Percentiles rank a stretch among this genome's conserved stretches.
These are phyloP conservation scores for Oryza punctata DNA, from an alignment of 176 grass and related monocot species.

Conservation along the genomic window DNA sequence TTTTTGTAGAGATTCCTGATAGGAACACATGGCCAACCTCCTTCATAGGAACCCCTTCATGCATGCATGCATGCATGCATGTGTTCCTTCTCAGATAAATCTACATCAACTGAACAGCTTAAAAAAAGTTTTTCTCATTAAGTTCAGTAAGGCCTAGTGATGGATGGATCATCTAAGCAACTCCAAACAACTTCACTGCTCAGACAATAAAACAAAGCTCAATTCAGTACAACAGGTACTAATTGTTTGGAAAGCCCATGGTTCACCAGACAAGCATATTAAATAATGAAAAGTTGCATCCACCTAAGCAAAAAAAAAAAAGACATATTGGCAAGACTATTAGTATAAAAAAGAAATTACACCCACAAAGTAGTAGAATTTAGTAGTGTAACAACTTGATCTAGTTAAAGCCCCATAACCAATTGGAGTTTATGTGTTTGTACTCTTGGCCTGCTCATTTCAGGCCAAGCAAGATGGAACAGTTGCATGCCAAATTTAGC, in stretches of 20 bases:
- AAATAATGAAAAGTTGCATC: conserved; percentile 8
- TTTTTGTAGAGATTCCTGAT: conserved; percentile 1
- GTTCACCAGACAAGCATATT: conserved; percentile 13
- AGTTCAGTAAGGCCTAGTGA: conserved; percentile 12
- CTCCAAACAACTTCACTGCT: conserved; percentile 39
- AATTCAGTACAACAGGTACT: conserved; percentile 8
- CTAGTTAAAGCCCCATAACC: conserved; percentile 22
- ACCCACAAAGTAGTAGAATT: conserved; percentile 11
- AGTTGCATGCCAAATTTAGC: conserved; percentile 18
- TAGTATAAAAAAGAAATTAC: conserved; percentile 13
- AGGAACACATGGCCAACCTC: conserved; percentile 30
- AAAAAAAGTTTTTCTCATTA: neutral
- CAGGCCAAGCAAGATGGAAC: conserved; percentile 32
- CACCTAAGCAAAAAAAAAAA: conserved; percentile 5
- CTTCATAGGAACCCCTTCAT: neutral
- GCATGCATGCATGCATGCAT: conserved; percentile 40
- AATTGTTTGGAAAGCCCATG: conserved; percentile 2
- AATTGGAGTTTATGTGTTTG: conserved; percentile 32
- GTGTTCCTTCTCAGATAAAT: conserved; percentile 38
- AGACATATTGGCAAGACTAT: neutral
- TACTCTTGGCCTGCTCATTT: conserved; percentile 37
- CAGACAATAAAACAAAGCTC: conserved; percentile 38
- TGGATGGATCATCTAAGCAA: conserved; percentile 33
- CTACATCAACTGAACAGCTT: conserved; percentile 25
- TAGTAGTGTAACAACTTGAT: conserved; percentile 3